phyloP scores from a whole-genome alignment of 169 alveolate genomes.

The Toxoplasma gondii region DNA sequence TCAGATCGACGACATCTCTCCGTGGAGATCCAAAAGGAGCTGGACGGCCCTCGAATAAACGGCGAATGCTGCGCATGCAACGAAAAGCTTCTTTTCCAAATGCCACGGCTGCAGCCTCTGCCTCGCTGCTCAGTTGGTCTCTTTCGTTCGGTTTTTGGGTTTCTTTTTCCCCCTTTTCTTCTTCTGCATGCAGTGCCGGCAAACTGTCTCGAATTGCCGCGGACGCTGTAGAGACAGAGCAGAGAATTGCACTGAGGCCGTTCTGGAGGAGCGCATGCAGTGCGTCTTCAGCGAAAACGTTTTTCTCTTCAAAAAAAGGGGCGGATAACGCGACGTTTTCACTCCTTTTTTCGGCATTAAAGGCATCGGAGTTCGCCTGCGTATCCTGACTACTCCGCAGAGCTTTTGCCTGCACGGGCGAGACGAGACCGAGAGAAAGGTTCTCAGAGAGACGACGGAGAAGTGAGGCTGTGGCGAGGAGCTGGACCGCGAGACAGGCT shows the following conservation, averaged over 20 bases:
- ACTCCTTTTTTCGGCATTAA: no score
- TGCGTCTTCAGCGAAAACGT: neutral
- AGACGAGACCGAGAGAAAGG: neutral
- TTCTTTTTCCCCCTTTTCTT: no score
- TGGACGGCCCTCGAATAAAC: neutral
- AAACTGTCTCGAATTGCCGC: neutral
- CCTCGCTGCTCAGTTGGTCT: neutral
- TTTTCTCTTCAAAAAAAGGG: neutral
- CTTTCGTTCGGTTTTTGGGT: neutral
- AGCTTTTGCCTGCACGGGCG: neutral
- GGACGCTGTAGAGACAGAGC: neutral
- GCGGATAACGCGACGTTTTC: no score
- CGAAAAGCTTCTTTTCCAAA: neutral
- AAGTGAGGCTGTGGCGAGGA: neutral
- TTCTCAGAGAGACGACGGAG: neutral
- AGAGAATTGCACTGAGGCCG: neutral
- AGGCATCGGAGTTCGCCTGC: no score
- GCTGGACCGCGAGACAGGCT: slow-evolving; percentile 1
- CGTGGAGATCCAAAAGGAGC: neutral
- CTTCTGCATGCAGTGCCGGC: neutral
- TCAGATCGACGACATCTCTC: neutral
- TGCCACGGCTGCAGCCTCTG: neutral
- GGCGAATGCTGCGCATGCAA: neutral
- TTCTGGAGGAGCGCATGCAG: neutral
- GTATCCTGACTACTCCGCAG: neutral